Conservation (phyloP, 2,329 filamentous ascomycete species). For the Colletotrichum spaethianum region DNA sequence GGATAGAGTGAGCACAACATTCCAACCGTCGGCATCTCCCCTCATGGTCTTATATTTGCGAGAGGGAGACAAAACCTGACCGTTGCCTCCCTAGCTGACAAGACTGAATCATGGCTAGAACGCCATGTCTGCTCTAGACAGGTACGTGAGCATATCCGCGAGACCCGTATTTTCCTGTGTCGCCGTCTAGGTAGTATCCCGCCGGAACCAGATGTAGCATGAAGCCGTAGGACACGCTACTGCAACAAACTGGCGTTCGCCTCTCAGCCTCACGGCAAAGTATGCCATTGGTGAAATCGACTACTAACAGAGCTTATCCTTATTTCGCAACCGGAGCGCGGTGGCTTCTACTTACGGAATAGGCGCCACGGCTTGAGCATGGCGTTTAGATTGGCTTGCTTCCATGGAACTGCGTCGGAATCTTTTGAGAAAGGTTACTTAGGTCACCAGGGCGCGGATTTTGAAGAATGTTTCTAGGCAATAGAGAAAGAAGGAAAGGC, state of each 20-base stretch:
- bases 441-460: neutral
- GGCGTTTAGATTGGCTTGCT: neutral
- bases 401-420: neutral
- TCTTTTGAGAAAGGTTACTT: neutral
- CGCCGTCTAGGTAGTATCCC: neutral
- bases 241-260: neutral
- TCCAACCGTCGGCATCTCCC: neutral
- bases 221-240: neutral
- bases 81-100: conserved; percentile 1
- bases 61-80: conserved; percentile 8
- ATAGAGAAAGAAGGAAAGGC: neutral
- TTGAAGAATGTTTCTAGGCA: too few relatives aligned
- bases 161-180: too few relatives aligned
- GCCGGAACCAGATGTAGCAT: neutral
- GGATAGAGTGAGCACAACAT: conserved; percentile 25
- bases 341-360: neutral
- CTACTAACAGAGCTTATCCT: neutral
- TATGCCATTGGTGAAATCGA: neutral
- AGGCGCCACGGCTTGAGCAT: neutral
- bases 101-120: neutral
- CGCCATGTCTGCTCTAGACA: neutral
- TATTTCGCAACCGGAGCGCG: neutral
- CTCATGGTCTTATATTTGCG: conserved; percentile 3
- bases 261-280: neutral
- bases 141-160: too few relatives aligned